Conservation (phyloP, 2,329 filamentous ascomycete genomes). For the Xylaria sp. region DNA sequence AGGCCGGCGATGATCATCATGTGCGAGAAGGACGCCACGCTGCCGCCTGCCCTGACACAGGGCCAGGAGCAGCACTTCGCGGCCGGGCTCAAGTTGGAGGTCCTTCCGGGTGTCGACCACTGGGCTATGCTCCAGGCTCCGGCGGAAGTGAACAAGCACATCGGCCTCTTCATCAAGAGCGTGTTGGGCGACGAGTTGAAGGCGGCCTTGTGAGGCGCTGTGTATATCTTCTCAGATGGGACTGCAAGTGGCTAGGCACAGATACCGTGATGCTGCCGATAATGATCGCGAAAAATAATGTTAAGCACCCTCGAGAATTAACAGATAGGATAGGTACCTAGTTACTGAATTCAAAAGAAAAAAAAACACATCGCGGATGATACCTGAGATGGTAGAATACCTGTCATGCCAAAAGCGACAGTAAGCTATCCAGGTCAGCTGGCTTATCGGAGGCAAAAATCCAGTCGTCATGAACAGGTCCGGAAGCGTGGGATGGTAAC, state of each 20-base stretch:
- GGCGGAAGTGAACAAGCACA: constrained; percentile 67
- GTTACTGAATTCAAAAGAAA: too few relatives aligned
- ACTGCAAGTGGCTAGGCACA: constrained; percentile 8
- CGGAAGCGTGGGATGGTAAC: too few relatives aligned
- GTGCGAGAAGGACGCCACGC: constrained; percentile 69
- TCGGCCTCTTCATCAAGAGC: constrained; percentile 68
- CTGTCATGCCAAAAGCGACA: too few relatives aligned
- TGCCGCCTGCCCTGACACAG: constrained; percentile 70
- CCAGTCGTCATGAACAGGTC: too few relatives aligned
- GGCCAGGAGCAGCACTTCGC: constrained; percentile 72
- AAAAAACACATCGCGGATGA: too few relatives aligned
- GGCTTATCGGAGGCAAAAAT: too few relatives aligned
- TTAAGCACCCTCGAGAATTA: too few relatives aligned
- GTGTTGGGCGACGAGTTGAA: constrained; percentile 44
- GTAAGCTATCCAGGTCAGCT: too few relatives aligned
- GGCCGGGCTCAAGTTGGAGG: constrained; percentile 65
- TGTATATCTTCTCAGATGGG: constrained; percentile 3
- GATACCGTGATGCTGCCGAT: too few relatives aligned
- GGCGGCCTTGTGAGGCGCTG: constrained; percentile 40
- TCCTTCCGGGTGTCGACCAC: constrained; percentile 65
- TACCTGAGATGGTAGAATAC: too few relatives aligned
- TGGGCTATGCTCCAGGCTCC: constrained; percentile 82
- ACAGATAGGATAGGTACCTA: too few relatives aligned
- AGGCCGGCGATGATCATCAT: constrained; percentile 75
- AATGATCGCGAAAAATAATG: too few relatives aligned